Conservation (phyloP, 345 rosid species). For the Gossypium australe region DNA sequence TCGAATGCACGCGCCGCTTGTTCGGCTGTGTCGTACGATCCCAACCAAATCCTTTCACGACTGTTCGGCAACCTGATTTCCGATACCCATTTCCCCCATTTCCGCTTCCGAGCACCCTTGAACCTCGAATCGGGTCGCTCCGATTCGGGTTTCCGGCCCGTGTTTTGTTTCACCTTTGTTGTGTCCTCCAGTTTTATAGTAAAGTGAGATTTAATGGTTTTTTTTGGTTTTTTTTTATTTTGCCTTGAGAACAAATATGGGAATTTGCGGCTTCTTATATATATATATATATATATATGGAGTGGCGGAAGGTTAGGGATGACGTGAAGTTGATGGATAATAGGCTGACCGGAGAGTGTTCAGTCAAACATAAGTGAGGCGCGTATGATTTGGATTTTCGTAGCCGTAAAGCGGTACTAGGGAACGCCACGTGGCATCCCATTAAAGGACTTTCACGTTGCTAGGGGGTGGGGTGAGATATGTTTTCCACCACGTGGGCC, state of each 20-base stretch:
- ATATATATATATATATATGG: neutral
- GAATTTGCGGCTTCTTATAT: constrained; percentile 17
- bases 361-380: constrained; percentile 14
- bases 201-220: neutral
- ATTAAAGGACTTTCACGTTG: neutral
- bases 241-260: neutral
- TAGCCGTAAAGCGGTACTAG: neutral
- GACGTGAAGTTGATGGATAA: neutral
- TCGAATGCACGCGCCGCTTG: constrained; percentile 87
- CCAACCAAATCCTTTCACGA: constrained; percentile 58
- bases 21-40: constrained; percentile 60
- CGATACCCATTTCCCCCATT: constrained; percentile 70
- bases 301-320: neutral
- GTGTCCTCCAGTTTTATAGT: neutral
- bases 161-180: constrained; percentile 22
- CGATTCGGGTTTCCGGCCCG: constrained; percentile 3
- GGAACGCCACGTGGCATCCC: neutral
- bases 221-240: neutral
- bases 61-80: constrained; percentile 60
- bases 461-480: no score
- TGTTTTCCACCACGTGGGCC: neutral
- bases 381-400: constrained; percentile 13
- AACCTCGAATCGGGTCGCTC: constrained; percentile 24
- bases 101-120: constrained; percentile 60
- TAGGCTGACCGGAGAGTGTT: neutral